Evolutionary conservation across 805 yeast genomes (phyloP), one percentile per base, ranked within the genome.

Genomic region (Pichia kluyveri): DNA sequence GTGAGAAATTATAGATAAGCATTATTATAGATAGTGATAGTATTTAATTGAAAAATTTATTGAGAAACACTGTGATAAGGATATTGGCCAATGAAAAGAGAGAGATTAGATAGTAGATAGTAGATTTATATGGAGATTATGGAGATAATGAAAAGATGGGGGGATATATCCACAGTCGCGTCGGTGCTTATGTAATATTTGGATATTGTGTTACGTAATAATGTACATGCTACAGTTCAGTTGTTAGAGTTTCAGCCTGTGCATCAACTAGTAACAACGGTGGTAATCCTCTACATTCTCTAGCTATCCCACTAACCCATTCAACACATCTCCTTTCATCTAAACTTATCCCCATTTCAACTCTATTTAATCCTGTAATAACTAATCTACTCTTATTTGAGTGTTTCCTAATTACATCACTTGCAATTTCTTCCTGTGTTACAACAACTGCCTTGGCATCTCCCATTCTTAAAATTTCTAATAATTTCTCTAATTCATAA

Each of bases 381-480:
- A 10, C 38, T 4, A 37, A 12, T 8, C 37, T 7, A 15, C 37
- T 32, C 8, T 32, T 32, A 14, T 12, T 7, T 32, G 37, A 32
- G 5, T 32, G 37, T 3, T 3, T 7, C 3, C 17, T 15, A 4
- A 14, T 17, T 17, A 17, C 36, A 40, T 8, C 15, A 7, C 17
- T 34, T 2, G 27, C 45, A 26, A 28, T 31, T 3, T 27, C 46
- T 8, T 34, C 43, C 9, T 30, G 43, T 6, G 34, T 43, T 17
- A 8, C 38, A 7, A 37, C 38, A 7, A 37, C 12, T 17, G 38
- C 38, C 10, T 7, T 17, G 32, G 97, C 96, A 11, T 52, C 53
- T 36, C 80, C 83, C 47, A 93, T 93, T 57, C 99, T 73, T 47
- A 93, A 70, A n/a, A 82, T 83, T 14, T 77, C 80, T 41, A 93